A percentile compares a stretch with the other conserved stretches of the same genome.
phyloP scores from a whole-genome alignment of 2,329 filamentous ascomycete species.

The Xylaria sp. region DNA sequence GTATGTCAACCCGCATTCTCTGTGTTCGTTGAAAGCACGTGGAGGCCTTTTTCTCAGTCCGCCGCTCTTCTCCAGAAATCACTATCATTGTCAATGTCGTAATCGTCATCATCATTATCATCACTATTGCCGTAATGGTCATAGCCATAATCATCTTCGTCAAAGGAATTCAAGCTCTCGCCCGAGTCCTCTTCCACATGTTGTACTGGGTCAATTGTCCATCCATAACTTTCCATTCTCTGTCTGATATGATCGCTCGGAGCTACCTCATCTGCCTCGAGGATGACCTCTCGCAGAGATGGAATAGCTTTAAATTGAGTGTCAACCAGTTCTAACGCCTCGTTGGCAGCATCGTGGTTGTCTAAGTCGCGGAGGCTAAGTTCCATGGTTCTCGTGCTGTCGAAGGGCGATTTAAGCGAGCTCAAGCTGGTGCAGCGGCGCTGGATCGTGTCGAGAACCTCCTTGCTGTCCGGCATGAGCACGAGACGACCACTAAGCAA shows the following conservation, averaged over 20 bases:
- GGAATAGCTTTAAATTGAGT: neutral
- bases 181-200: no score
- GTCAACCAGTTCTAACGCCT: neutral
- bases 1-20: no score
- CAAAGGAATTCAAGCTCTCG: no score
- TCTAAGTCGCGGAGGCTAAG: neutral
- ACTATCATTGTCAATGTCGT: no score
- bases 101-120: no score
- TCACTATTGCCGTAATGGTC: no score
- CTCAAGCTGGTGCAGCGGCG: neutral
- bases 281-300: neutral
- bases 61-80: no score
- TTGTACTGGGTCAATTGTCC: neutral
- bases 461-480: neutral
- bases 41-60: no score
- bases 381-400: neutral
- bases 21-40: no score
- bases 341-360: neutral
- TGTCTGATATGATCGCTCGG: neutral
- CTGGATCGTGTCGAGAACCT: neutral
- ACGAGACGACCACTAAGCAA: neutral
- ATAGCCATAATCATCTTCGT: no score
- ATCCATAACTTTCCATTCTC: neutral
- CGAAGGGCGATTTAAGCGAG: neutral
- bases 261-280: neutral